Base-by-base conservation (phyloP, 2,329 filamentous ascomycete genomes). In the Colletotrichum sp. region DNA sequence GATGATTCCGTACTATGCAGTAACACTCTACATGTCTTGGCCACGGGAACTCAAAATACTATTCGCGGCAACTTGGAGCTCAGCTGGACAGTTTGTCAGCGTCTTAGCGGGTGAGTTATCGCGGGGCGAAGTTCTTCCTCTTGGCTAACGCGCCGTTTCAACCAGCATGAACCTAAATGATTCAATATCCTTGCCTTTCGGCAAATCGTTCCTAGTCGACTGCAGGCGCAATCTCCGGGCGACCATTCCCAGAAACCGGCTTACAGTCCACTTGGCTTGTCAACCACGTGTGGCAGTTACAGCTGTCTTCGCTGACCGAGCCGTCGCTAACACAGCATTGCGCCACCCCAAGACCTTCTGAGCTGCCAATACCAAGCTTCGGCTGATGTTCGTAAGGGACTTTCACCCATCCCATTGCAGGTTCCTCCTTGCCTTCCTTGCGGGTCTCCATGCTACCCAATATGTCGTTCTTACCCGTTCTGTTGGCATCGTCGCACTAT, bases 321-420 rank as follows among this genome's bases (percentile, higher is more conserved):
- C 33, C 47, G 58, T 71, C 62, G 62, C 71, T 73, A 58, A 73
- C 71, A 62, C 33, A 43, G 27, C 31, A 62, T 61, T 65, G 47
- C 57, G 68, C 34, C 68, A 71, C 62, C 36, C 63, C 21, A 66
- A 33, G 47, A 38, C 68, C 38, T 57, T 27, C 24, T 33, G 27
- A 29, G 51, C 15, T 29, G 54, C 15, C 54, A 31, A 58, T 51
- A 27, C n/a, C 21, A 59, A 13, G 16, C 33, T 58, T 58, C 8
- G 21, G 43, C 57, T n/a, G n/a, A 59, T 61, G 59, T 59, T 68
- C 55, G 36, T 16, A 18, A 27, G 21, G 36, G 54, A 18, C 55
- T 33, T 47, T 55, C 57, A 29, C n/a, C 27, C 62, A 13, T 54
- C 62, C 43, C 38, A 62, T 47, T 29, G n/a, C 18, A 58, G 21